phyloP scores from a whole-genome alignment of 495 filamentous ascomycete species.

The Viridothelium virens region DNA sequence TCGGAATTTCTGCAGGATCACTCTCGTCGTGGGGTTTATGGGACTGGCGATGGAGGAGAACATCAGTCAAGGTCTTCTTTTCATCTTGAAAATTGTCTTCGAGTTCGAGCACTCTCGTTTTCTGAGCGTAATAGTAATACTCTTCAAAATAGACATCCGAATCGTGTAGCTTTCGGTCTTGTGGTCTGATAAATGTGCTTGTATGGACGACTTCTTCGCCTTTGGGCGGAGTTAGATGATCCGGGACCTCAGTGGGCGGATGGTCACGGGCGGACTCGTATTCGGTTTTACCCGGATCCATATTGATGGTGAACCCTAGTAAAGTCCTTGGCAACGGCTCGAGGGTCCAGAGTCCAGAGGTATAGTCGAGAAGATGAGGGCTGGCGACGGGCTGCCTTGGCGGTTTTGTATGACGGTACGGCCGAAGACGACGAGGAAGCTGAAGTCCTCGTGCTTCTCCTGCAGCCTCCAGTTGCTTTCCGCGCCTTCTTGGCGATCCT shows the following conservation, averaged over 20 bases:
- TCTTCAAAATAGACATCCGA: conserved; percentile 37
- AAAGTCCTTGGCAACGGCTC: background rate
- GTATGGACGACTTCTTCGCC: background rate
- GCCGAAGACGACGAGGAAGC: background rate
- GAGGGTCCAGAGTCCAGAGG: background rate
- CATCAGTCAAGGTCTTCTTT: conserved; percentile 6
- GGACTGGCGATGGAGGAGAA: background rate
- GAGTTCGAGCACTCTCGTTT: conserved; percentile 38
- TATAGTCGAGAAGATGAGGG: background rate
- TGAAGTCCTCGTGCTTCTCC: too few species aligned
- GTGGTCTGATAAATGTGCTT: conserved; percentile 1
- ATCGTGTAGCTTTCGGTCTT: conserved; percentile 10
- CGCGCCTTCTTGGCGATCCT: too few species aligned
- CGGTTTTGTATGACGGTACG: background rate
- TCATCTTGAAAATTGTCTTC: conserved; percentile 1
- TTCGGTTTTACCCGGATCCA: background rate
- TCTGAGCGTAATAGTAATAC: conserved; percentile 43
- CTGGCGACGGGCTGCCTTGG: background rate
- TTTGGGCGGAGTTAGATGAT: background rate
- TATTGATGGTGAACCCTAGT: background rate
- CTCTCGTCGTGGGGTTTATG: background rate
- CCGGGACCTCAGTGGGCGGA: background rate
- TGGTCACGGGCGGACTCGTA: conserved; percentile 4
- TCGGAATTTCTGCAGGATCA: background rate
- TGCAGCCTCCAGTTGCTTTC: too few species aligned